Evolutionary conservation across 2,329 filamentous ascomycete species (phyloP).

Genomic region (Orbilia quercus): DNA sequence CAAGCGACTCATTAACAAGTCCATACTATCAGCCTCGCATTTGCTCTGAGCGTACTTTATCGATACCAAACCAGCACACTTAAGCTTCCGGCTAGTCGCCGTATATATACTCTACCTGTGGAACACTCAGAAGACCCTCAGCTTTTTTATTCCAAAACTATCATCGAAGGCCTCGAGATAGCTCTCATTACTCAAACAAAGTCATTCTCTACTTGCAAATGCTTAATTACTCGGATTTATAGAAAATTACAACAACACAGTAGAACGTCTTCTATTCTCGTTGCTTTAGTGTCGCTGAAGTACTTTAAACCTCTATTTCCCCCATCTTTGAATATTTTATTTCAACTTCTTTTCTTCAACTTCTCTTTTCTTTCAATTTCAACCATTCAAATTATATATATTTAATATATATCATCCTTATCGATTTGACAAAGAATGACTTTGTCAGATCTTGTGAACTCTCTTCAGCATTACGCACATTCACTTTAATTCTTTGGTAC

Average conservation of each 20-base stretch:
- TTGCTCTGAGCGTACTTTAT: neutral
- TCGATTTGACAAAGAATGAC: constrained; percentile 14
- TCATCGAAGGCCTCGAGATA: neutral
- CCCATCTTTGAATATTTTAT: neutral
- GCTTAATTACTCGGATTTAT: neutral
- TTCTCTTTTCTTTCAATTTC: neutral
- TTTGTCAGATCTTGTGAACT: constrained; percentile 20
- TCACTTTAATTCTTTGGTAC: neutral
- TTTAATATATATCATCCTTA: neutral
- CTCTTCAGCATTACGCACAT: constrained; percentile 6
- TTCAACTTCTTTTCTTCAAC: neutral
- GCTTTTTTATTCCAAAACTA: constrained; percentile 3
- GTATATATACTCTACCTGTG: neutral
- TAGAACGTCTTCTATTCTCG: neutral
- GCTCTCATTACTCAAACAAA: neutral
- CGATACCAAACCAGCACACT: neutral
- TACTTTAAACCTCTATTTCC: neutral
- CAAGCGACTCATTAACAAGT: neutral
- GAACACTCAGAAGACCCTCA: neutral
- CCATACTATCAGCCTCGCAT: neutral
- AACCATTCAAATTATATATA: neutral
- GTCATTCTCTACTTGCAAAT: neutral
- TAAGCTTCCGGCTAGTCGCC: neutral
- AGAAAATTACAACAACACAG: neutral
- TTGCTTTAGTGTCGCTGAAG: neutral